Evolutionary conservation across 495 filamentous ascomycete species (phyloP).

Genomic region (Penicillium tannophilum): DNA sequence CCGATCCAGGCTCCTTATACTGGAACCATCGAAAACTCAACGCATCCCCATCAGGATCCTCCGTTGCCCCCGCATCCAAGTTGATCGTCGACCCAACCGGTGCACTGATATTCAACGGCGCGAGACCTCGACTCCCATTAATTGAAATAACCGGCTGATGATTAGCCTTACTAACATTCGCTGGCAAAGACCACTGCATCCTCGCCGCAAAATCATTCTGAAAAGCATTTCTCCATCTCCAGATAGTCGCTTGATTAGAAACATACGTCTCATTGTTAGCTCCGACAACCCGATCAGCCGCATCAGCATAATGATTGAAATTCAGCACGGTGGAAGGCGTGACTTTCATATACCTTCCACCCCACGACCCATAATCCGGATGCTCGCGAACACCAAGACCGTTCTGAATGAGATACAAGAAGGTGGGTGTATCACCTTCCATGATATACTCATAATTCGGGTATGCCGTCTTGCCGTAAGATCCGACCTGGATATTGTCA

Average conservation of each 20-base stretch:
- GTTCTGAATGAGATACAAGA: conserved; percentile 51
- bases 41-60: conserved; percentile 42
- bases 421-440: conserved; percentile 52
- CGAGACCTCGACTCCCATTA: conserved; percentile 35
- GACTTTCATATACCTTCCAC: conserved; percentile 40
- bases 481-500: conserved; percentile 49
- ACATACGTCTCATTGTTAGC: conserved; percentile 34
- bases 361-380: conserved; percentile 51
- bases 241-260: conserved; percentile 51
- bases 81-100: conserved; percentile 36
- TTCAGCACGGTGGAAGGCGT: conserved; percentile 12
- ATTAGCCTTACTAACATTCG: conserved; percentile 32
- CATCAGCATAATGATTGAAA: conserved; percentile 40
- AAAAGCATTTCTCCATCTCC: conserved; percentile 53
- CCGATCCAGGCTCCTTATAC: conserved; percentile 39
- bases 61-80: conserved; percentile 43
- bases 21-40: conserved; percentile 52
- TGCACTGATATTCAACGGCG: conserved; percentile 34
- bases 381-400: conserved; percentile 45
- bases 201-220: conserved; percentile 54
- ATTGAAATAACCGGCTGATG: conserved; percentile 46
- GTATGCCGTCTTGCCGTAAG: conserved; percentile 38
- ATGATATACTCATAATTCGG: conserved; percentile 44
- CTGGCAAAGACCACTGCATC: conserved; percentile 48
- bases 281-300: conserved; percentile 42